Evolutionary conservation across 2,329 filamentous ascomycete genomes (phyloP).

Genomic region (Fusarium torreyae): DNA sequence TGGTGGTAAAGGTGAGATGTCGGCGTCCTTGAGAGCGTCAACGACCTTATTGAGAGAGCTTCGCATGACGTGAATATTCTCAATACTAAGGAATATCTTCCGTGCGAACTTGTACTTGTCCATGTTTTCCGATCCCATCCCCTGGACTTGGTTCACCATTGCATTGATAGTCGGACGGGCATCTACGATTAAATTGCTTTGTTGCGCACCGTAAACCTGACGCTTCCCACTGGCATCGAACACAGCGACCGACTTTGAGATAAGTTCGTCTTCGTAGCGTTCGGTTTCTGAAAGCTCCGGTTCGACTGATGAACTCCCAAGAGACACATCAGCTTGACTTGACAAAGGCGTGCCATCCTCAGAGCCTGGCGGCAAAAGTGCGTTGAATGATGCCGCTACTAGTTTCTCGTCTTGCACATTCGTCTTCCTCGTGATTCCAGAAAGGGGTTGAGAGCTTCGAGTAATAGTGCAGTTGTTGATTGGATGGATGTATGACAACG

Average conservation of each 20-base stretch:
- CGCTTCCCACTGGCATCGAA: conserved; percentile 73
- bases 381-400: conserved; percentile 88
- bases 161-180: conserved; percentile 95
- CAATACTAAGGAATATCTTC: conserved; percentile 94
- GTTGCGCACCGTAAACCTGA: conserved; percentile 89
- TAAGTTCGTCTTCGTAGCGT: conserved; percentile 77
- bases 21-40: conserved; percentile 92
- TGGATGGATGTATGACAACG: conserved; percentile 93
- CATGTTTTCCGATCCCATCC: conserved; percentile 97
- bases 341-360: conserved; percentile 55
- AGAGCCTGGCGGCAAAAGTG: conserved; percentile 53
- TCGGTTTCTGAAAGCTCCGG: conserved; percentile 74
- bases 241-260: conserved; percentile 59
- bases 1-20: conserved; percentile 85
- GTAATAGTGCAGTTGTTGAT: conserved; percentile 98
- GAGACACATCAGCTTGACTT: conserved; percentile 67
- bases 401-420: conserved; percentile 97
- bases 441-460: conserved; percentile 90
- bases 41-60: conserved; percentile 89
- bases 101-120: conserved; percentile 94
- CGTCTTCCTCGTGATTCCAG: conserved; percentile 87
- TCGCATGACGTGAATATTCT: conserved; percentile 99
- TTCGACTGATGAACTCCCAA: conserved; percentile 55
- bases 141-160: conserved; percentile 92
- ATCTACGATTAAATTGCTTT: conserved; percentile 95